Percentiles rank a stretch among this genome's conserved stretches.
These are phyloP conservation scores for Dentipellis fragilis DNA, from an alignment of 768 basidiomycete species.

Conservation along the genomic window DNA sequence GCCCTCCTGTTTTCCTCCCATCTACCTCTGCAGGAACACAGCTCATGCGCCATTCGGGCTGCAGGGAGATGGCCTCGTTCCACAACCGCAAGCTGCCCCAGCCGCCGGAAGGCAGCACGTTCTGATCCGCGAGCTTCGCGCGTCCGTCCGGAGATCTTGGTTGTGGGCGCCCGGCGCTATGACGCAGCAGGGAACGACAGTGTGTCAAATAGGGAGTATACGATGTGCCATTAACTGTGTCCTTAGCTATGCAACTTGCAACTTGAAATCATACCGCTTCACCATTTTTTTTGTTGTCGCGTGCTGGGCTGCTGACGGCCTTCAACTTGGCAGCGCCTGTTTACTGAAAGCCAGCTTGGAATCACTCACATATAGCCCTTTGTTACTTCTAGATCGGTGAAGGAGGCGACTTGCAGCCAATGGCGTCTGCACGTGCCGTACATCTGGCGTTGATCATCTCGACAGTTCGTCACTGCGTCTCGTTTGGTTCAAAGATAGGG, in stretches of 20 bases:
- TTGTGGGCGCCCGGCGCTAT: neutral
- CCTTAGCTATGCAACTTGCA: neutral
- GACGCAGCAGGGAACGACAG: neutral
- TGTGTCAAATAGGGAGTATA: neutral
- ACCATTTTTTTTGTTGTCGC: too few species aligned
- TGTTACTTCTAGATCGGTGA: too few species aligned
- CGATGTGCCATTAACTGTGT: neutral
- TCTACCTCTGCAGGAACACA: neutral
- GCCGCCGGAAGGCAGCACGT: slow-evolving; percentile 79
- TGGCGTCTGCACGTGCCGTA: too few species aligned
- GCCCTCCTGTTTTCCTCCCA: neutral
- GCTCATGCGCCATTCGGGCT: neutral
- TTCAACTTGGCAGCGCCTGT: too few species aligned
- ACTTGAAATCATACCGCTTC: neutral
- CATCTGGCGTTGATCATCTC: too few species aligned
- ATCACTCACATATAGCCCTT: too few species aligned
- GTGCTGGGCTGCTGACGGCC: too few species aligned
- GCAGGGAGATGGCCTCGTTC: slow-evolving; percentile 90
- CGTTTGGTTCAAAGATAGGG: too few species aligned
- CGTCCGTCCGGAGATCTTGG: neutral
- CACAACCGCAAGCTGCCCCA: slow-evolving; percentile 91
- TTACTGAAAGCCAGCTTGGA: too few species aligned
- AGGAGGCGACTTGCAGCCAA: too few species aligned
- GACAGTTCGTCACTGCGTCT: too few species aligned
- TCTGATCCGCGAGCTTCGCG: slow-evolving; percentile 24